Evolutionary conservation across 495 filamentous ascomycete species (phyloP).

Genomic region (Daldinia bambusicola): DNA sequence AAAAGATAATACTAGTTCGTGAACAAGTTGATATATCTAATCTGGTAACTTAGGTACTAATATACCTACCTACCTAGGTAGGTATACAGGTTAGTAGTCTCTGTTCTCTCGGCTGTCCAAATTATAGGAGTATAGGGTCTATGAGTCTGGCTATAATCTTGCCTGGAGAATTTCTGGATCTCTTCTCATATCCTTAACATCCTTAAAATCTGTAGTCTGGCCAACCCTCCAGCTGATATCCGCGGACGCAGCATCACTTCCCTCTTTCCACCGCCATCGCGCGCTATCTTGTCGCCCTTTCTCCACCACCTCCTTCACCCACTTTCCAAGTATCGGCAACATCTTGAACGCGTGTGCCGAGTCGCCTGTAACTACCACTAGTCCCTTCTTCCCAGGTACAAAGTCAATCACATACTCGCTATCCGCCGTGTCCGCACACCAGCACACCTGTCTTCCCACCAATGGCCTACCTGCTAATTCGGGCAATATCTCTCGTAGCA

Average conservation of each 20-base stretch:
- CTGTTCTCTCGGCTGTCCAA: too few species aligned
- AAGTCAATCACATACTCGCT: slow-evolving; percentile 67
- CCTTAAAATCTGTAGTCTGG: slow-evolving; percentile 36
- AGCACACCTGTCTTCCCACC: slow-evolving; percentile 62
- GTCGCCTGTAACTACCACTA: slow-evolving; percentile 62
- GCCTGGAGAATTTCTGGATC: slow-evolving; percentile 20
- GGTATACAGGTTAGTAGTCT: too few species aligned
- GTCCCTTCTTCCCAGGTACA: slow-evolving; percentile 56
- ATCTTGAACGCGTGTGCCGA: slow-evolving; percentile 68
- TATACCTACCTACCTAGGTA: too few species aligned
- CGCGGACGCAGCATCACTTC: slow-evolving; percentile 32
- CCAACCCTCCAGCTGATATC: slow-evolving; percentile 41
- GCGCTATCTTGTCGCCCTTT: slow-evolving; percentile 35
- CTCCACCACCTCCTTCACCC: slow-evolving; percentile 52
- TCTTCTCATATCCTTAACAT: slow-evolving; percentile 39
- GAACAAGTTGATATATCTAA: too few species aligned
- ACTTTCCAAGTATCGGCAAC: slow-evolving; percentile 63
- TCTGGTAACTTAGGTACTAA: too few species aligned
- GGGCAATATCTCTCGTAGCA: slow-evolving; percentile 63
- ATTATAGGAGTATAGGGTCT: too few species aligned
- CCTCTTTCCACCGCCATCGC: slow-evolving; percentile 48
- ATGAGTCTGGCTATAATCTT: slow-evolving; percentile 10
- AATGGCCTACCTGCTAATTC: slow-evolving; percentile 60
- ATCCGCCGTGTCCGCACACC: slow-evolving; percentile 67
- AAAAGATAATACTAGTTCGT: too few species aligned